A percentile compares a stretch with the other conserved stretches of the same genome.
Evolutionary conservation across 768 basidiomycete genomes (phyloP).

Genomic region (Cantharellus anzutake): DNA sequence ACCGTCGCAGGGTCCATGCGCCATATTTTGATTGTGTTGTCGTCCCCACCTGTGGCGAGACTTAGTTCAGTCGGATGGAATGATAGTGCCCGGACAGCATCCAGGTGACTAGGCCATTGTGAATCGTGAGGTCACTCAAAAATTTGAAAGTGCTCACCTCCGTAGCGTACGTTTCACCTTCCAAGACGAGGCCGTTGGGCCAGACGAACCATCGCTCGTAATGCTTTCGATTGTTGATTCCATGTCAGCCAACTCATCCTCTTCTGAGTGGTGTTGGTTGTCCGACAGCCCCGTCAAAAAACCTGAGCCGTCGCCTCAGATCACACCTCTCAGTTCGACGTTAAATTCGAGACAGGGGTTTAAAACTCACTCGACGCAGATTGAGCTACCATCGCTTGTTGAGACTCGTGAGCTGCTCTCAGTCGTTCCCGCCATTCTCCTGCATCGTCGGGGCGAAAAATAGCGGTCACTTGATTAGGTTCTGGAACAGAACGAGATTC

Average conservation of each 20-base stretch:
- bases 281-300: too few species aligned
- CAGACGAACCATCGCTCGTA: slow-evolving; percentile 24
- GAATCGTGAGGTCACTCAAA: neutral
- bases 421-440: slow-evolving; percentile 65
- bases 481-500: neutral
- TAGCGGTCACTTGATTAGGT: slow-evolving; percentile 43
- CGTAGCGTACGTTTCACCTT: slow-evolving; percentile 69
- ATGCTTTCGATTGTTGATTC: slow-evolving; percentile 58
- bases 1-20: slow-evolving; percentile 60
- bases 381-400: too few species aligned
- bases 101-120: slow-evolving; percentile 50
- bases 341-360: too few species aligned
- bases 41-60: slow-evolving; percentile 87
- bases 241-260: slow-evolving; percentile 19
- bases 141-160: slow-evolving; percentile 38
- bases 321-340: too few species aligned
- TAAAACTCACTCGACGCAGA: too few species aligned
- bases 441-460: slow-evolving; percentile 73
- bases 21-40: slow-evolving; percentile 94
- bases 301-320: too few species aligned
- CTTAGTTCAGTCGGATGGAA: slow-evolving; percentile 77
- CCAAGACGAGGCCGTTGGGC: slow-evolving; percentile 53
- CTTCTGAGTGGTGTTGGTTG: slow-evolving; percentile 17
- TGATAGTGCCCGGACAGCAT: slow-evolving; percentile 75
- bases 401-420: slow-evolving; percentile 15